Percentiles rank a stretch among this genome's conserved stretches.
phyloP scores from a whole-genome alignment of 495 filamentous ascomycete genomes.

The Pseudevernia furfuracea region DNA sequence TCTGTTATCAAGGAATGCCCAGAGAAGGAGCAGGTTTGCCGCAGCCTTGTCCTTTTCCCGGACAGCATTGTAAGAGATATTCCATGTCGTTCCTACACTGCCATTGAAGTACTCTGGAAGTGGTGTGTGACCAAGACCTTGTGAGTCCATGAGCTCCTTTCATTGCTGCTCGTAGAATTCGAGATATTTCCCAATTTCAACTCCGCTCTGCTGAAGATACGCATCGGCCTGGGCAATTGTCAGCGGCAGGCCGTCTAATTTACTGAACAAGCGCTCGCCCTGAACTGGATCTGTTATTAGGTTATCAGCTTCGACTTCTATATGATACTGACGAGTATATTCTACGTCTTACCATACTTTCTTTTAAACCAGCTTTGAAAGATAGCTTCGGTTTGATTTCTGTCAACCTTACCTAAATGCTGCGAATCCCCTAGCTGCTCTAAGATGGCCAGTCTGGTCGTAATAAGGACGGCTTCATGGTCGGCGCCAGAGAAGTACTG shows the following conservation, averaged over 20 bases:
- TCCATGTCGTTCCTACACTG: slow-evolving; percentile 17
- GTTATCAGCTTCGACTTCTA: slow-evolving; percentile 7
- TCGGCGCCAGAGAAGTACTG: slow-evolving; percentile 33
- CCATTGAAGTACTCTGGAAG: slow-evolving; percentile 16
- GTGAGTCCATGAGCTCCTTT: slow-evolving; percentile 30
- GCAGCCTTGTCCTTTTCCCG: no score
- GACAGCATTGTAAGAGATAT: neutral
- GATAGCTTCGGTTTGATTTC: no score
- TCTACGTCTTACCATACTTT: no score
- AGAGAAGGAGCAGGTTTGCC: no score
- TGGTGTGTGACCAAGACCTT: neutral
- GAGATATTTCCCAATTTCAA: slow-evolving; percentile 33
- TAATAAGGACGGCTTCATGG: slow-evolving; percentile 38
- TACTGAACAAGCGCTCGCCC: slow-evolving; percentile 6
- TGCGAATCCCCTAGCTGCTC: slow-evolving; percentile 16
- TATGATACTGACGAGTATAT: neutral
- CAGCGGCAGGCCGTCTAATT: slow-evolving; percentile 38
- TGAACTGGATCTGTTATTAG: neutral
- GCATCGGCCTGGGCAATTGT: slow-evolving; percentile 39
- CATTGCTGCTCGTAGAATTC: slow-evolving; percentile 36
- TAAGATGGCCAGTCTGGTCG: slow-evolving; percentile 28
- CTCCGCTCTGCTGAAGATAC: slow-evolving; percentile 35
- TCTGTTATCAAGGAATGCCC: no score
- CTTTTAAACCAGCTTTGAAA: no score
- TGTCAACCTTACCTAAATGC: neutral